phyloP scores from a whole-genome alignment of 345 rosid genomes.

The Pistacia vera region DNA sequence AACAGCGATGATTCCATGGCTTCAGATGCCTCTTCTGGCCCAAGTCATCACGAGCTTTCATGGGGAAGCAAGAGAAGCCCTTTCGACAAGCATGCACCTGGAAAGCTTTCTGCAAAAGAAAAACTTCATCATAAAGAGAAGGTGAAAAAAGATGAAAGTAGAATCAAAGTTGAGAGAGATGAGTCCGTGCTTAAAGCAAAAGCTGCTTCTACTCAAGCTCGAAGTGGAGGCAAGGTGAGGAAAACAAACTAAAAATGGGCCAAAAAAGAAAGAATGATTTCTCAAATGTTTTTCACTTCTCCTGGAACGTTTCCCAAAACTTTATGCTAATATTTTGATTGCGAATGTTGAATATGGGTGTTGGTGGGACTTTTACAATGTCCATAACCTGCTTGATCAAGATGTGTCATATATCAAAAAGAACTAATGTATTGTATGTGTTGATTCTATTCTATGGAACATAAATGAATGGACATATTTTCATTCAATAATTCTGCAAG shows the following conservation, averaged over 20 bases:
- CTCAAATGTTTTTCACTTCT: not conserved
- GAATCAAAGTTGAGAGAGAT: constrained; percentile 36
- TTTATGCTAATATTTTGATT: constrained; percentile 7
- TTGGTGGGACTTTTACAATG: not conserved
- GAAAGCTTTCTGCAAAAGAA: constrained; percentile 30
- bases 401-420: constrained; percentile 1
- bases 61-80: constrained; percentile 17
- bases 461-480: not conserved
- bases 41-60: constrained; percentile 42
- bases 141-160: constrained; percentile 32
- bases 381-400: not conserved
- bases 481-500: not conserved
- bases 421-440: not conserved
- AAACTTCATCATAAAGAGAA: constrained; percentile 35
- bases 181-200: constrained; percentile 34
- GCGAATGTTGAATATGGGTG: not conserved
- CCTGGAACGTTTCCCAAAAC: not conserved
- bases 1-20: constrained; percentile 77
- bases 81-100: constrained; percentile 30
- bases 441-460: not conserved
- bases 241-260: constrained; percentile 31
- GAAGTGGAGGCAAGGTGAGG: constrained; percentile 45
- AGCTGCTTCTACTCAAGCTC: constrained; percentile 48
- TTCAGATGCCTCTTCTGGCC: constrained; percentile 79
- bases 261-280: not conserved